These are phyloP conservation scores for Sorghum bicolor DNA, from an alignment of 176 grass and related monocot species.

Conservation along the genomic window Sorghum_bicolor_NCBIv3 NC_012870.2:16702001-16702500, in stretches of 20 bases:
- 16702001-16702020: background rate
- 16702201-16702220: slow-evolving; percentile 2
- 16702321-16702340: too few species aligned
- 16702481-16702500: too few species aligned
- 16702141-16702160: slow-evolving; percentile 71
- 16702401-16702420: too few species aligned
- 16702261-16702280: slow-evolving; percentile 53
- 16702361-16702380: too few species aligned
- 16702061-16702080: slow-evolving; percentile 69
- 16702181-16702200: slow-evolving; percentile 32
- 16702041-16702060: slow-evolving; percentile 38
- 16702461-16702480: too few species aligned
- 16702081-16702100: slow-evolving; percentile 44
- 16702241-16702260: slow-evolving; percentile 45
- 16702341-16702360: too few species aligned
- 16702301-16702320: slow-evolving; percentile 60
- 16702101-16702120: slow-evolving; percentile 58
- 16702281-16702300: slow-evolving; percentile 72
- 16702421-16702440: too few species aligned
- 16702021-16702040: slow-evolving; percentile 35
- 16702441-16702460: too few species aligned
- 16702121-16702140: slow-evolving; percentile 65
- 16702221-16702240: slow-evolving; percentile 60
- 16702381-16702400: too few species aligned
- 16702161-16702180: slow-evolving; percentile 45